Conservation (phyloP, 2,329 filamentous ascomycete species). For the Cladophialophora exuberans region DNA sequence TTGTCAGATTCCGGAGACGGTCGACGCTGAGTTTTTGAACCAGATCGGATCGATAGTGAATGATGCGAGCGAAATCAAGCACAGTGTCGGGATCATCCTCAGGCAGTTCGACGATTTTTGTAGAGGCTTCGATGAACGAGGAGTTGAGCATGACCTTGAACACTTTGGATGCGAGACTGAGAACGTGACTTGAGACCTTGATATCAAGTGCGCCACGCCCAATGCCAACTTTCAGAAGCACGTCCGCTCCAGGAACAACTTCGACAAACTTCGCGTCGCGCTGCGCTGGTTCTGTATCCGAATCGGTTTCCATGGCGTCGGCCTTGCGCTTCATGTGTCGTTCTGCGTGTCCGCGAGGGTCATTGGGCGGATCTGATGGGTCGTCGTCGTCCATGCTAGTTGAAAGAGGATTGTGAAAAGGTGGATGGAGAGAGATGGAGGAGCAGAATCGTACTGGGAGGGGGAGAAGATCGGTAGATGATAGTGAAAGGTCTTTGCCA, state of each 20-base stretch:
- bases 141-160: constrained; percentile 10
- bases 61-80: not conserved
- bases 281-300: not conserved
- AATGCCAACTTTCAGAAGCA: not conserved
- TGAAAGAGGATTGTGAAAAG: too few relatives aligned
- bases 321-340: not conserved
- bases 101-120: not conserved
- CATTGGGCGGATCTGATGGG: not conserved
- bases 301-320: not conserved
- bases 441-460: too few relatives aligned
- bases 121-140: not conserved
- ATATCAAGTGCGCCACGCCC: not conserved
- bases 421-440: too few relatives aligned
- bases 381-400: not conserved
- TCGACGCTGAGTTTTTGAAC: not conserved
- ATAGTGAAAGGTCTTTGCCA: too few relatives aligned
- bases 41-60: not conserved
- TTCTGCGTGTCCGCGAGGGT: not conserved
- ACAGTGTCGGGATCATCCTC: not conserved
- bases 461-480: too few relatives aligned
- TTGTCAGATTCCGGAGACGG: not conserved
- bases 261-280: not conserved
- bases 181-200: not conserved
- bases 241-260: not conserved
- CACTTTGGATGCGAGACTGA: constrained; percentile 1